Percentiles rank a stretch among this genome's conserved stretches.
Evolutionary conservation across 1,139 yeast species (phyloP).

Genomic region (Tardiomyces depauwii): DNA sequence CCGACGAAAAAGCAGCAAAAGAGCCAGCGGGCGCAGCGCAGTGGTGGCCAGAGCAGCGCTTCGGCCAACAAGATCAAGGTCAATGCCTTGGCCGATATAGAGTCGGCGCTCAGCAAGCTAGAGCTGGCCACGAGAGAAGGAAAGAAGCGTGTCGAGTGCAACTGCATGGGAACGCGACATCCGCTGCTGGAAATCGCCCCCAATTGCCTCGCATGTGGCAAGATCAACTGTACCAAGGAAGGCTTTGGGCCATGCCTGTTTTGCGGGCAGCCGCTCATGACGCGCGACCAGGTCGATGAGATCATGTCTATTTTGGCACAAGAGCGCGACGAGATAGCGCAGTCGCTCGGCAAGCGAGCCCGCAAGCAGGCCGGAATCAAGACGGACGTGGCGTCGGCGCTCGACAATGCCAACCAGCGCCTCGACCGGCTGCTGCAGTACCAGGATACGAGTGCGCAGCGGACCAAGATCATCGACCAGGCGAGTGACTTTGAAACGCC

Average conservation of each 20-base stretch:
- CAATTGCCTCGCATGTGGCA: conserved; percentile 89
- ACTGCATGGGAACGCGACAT: conserved; percentile 63
- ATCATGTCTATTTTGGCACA: conserved; percentile 32
- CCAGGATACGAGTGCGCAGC: conserved; percentile 78
- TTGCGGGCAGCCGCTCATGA: conserved; percentile 62
- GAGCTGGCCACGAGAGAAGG: conserved; percentile 20
- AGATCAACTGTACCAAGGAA: conserved; percentile 79
- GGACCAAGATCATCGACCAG: conserved; percentile 87
- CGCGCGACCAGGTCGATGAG: conserved; percentile 46
- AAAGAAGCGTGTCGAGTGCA: conserved; percentile 35
- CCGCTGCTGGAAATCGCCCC: conserved; percentile 87
- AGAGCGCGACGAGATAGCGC: conserved; percentile 20
- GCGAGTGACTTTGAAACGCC: conserved; percentile 76
- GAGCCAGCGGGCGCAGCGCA: not conserved
- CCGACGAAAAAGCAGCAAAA: not conserved
- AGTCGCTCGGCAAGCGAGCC: conserved; percentile 27
- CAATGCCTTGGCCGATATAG: conserved; percentile 23
- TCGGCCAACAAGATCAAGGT: conserved; percentile 17
- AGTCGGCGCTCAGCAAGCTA: conserved; percentile 21
- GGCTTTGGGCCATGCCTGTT: conserved; percentile 82
- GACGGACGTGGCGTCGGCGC: conserved; percentile 19
- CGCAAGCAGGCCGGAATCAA: conserved; percentile 14
- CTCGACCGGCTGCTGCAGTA: conserved; percentile 63
- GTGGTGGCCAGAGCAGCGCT: conserved; percentile 1
- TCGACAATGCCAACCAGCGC: conserved; percentile 57